Base-by-base conservation (phyloP, 208 protist species). In the Trypanosomatidae sp. region DNA sequence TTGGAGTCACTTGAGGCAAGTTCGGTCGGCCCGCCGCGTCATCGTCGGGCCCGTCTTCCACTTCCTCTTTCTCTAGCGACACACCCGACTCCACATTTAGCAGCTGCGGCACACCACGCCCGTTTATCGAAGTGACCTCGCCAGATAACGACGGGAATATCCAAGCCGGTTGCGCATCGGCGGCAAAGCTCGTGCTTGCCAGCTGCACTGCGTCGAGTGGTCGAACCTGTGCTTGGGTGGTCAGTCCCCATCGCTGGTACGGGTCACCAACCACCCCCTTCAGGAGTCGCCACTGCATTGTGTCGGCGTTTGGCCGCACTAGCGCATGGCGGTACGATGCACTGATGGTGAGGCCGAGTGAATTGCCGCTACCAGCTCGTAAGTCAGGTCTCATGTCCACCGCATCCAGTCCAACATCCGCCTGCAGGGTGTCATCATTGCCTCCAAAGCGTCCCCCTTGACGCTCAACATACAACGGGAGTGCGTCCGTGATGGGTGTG, bases 201-300 rank as follows among this genome's bases (percentile, higher is more conserved):
- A 28, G 33, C 59, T 59, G 59, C 59, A n/a, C 43, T 17, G 43
- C 59, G 49, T 72, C 70, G 69, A 56, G 44, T 53, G 52, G 39
- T 56, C 73, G 69, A 62, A 75, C n/a, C 68, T 80, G 74, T n/a
- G 72, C 60, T 17, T 58, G 69, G 17, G 83, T 67, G 9, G 76
- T 60, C n/a, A 69, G 59, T 6, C 83, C 80, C 86, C 86, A 91
- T 39, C 86, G 75, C 53, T 79, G 83, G 66, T 82, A 82, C 44
- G 86, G 86, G 36, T 90, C 85, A 19, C 80, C 80, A 8, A 83
- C 47, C 4, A 76, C 64, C 15, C 81, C 84, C 39, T 74, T 75
- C 30, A 70, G 36, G 0, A 82, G 71, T 46, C 69, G 66, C 76
- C 83, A 82, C 66, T 69, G 76, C 76, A 79, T 69, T n/a, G 44